phyloP scores from a whole-genome alignment of 2,329 filamentous ascomycete genomes.

The Aspergillus versicolor region DNA sequence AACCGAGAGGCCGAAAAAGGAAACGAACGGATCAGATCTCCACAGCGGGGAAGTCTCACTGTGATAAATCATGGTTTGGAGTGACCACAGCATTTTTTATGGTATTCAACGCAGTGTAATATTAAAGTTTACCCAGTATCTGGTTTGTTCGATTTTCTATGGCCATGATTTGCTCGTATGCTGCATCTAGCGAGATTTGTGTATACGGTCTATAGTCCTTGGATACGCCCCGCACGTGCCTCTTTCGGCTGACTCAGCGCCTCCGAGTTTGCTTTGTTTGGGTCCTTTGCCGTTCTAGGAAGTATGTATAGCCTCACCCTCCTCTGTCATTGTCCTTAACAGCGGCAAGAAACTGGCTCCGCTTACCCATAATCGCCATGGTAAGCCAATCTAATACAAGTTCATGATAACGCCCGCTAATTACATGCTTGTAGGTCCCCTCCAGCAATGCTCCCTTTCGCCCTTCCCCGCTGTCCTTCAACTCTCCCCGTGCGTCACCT shows the following conservation, averaged over 20 bases:
- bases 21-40: constrained; percentile 9
- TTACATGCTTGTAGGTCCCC: constrained; percentile 23
- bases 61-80: neutral
- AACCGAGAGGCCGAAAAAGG: constrained; percentile 11
- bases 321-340: neutral
- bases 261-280: constrained; percentile 24
- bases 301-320: constrained; percentile 6
- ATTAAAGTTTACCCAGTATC: neutral
- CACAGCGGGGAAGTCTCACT: constrained; percentile 14
- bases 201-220: neutral
- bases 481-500: constrained; percentile 67
- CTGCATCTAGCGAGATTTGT: neutral
- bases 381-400: constrained; percentile 8
- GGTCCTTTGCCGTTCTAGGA: constrained; percentile 13
- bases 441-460: constrained; percentile 63
- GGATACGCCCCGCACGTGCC: constrained; percentile 16
- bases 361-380: constrained; percentile 16
- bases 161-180: neutral
- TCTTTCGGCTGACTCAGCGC: constrained; percentile 22
- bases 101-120: neutral
- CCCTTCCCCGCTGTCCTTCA: constrained; percentile 70
- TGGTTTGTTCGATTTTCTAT: neutral
- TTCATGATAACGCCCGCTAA: neutral
- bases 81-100: neutral
- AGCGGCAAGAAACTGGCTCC: neutral